Evolutionary conservation across 306 rosid genomes (phyloP), one percentile per base, ranked within the genome.

Genomic region (Dicorynia guianensis): DNA sequence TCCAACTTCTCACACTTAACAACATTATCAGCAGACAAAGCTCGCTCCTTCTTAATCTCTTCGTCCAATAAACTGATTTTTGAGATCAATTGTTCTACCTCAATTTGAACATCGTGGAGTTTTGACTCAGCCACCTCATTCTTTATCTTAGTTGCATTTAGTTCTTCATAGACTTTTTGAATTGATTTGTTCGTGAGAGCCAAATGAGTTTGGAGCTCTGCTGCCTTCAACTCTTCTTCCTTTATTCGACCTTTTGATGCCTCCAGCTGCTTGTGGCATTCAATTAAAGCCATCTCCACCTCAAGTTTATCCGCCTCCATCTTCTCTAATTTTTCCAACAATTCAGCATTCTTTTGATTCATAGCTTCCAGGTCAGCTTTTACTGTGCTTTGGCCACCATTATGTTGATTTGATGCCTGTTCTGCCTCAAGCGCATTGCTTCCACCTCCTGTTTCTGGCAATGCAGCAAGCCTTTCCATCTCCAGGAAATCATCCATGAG

Each of bases 401-500:
- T 63, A 46, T 69, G 56, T 20, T 81, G 83, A 65, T 67, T 64
- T 8, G 67, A 64, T 43, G 52, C 14, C 35, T 50, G 52, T 67
- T 65, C 84, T 67, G 33, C 67, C 72, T 69, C 82, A 60, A 72
- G 39, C 56, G 39, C 48, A 75, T 36, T 36, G 72, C 82, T 81
- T 64, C 75, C 66, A 76, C 77, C 68, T 81, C 82, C 81, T 18
- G 78, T 46, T 48, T 69, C 84, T 11, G 89, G 86, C 76, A 82
- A 72, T 50, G 93, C 87, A 62, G 78, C 96, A 69, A 90, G 82
- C 85, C 72, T 88, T 79, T 90, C 96, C 96, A 90, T 90, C 79
- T 90, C 93, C 43, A 88, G 91, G 65, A 90, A 90, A 81, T 90
- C 96, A 71, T 90, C 93, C 96, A 90, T 84, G 75, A 88, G 78